Conservation (phyloP, 164 flowering plant species). For the Platanus orientalis region DNA sequence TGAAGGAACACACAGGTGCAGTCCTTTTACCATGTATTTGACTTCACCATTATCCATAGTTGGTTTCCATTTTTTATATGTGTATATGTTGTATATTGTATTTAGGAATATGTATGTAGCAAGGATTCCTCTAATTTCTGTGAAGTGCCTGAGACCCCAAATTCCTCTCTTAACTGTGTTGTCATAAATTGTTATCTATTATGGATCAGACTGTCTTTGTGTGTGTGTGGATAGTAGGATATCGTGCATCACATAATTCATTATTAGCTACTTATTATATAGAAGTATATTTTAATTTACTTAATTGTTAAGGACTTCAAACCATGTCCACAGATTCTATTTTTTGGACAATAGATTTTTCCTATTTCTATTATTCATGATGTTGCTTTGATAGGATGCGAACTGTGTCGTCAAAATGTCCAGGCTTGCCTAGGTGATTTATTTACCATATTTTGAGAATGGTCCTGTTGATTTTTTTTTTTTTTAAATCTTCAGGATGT, state of each 20-base stretch:
- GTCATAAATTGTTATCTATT: too few relatives aligned
- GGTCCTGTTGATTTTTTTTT: not conserved
- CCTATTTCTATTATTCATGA: not conserved
- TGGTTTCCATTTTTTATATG: not conserved
- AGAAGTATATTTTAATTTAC: too few relatives aligned
- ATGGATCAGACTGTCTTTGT: too few relatives aligned
- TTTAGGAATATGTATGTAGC: not conserved
- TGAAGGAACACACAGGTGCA: conserved; percentile 88
- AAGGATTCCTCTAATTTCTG: not conserved
- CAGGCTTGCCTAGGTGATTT: not conserved
- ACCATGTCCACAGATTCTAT: too few relatives aligned
- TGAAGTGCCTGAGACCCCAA: not conserved
- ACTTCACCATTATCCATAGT: not conserved
- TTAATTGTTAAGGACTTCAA: too few relatives aligned
- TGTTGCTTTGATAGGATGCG: too few relatives aligned
- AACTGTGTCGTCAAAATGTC: too few relatives aligned
- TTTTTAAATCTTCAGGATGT: conserved; percentile 38
- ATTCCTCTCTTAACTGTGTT: too few relatives aligned
- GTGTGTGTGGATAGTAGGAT: too few relatives aligned
- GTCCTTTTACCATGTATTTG: not conserved
- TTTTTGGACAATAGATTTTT: too few relatives aligned
- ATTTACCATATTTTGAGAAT: not conserved
- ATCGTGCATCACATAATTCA: too few relatives aligned
- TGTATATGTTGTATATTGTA: not conserved
- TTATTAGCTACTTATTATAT: too few relatives aligned